Conservation (phyloP, 305 asterid species). For the Stenogyne calaminthoides region DNA sequence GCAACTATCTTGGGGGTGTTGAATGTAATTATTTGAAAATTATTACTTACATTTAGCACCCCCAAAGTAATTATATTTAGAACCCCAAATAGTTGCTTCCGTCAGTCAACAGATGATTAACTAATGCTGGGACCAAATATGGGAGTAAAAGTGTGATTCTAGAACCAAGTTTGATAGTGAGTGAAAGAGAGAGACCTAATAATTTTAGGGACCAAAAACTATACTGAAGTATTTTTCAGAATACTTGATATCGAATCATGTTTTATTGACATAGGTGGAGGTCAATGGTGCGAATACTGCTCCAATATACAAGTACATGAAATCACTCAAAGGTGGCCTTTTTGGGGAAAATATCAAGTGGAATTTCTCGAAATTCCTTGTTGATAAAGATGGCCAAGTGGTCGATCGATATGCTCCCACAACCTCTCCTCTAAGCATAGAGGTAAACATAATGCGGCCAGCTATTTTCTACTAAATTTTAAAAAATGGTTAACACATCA, state of each 20-base stretch:
- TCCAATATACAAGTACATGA: constrained; percentile 78
- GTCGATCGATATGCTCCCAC: constrained; percentile 96
- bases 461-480: not conserved
- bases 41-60: no score
- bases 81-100: no score
- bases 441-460: constrained; percentile 44
- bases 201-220: no score
- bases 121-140: no score
- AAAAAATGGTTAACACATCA: not conserved
- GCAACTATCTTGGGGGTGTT: no score
- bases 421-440: constrained; percentile 86
- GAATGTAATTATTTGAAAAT: no score
- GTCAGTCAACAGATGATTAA: no score
- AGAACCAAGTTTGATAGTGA: no score
- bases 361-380: constrained; percentile 81
- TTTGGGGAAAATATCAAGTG: constrained; percentile 79
- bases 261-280: constrained; percentile 53
- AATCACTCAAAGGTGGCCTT: constrained; percentile 75
- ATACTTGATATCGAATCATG: not conserved
- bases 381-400: constrained; percentile 74
- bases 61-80: no score
- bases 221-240: not conserved
- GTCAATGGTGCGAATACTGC: constrained; percentile 81
- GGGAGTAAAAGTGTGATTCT: no score
- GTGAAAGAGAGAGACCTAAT: no score